Conservation (phyloP, 1,284 basidiomycete species). For the Ganoderma sinense region DNA sequence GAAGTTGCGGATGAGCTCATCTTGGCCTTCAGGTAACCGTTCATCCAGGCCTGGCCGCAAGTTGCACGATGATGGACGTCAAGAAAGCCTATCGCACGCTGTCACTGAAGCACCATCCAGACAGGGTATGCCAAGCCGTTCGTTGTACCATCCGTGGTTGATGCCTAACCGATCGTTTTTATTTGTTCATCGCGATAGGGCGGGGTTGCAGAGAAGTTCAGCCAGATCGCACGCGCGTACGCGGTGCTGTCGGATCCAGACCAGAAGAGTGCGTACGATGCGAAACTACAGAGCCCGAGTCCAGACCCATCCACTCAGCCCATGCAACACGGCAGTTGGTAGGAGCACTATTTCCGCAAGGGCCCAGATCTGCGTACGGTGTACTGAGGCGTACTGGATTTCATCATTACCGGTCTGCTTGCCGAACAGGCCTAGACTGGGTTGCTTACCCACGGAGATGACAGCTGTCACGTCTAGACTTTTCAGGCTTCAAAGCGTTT, state of each 20-base stretch:
- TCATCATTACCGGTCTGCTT: neutral
- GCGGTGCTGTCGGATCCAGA: conserved; percentile 13
- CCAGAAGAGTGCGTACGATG: conserved; percentile 10
- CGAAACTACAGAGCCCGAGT: neutral
- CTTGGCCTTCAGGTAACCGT: neutral
- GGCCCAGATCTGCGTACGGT: neutral
- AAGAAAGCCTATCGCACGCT: conserved; percentile 22
- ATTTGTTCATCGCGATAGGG: conserved; percentile 10
- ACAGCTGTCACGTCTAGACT: neutral
- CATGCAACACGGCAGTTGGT: neutral
- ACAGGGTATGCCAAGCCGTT: conserved; percentile 18
- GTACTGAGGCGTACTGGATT: neutral
- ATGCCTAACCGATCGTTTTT: neutral
- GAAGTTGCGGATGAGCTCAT: too few species aligned
- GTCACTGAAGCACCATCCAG: conserved; percentile 29
- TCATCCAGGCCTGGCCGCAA: conserved; percentile 9
- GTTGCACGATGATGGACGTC: conserved; percentile 19
- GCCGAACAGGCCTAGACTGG: neutral
- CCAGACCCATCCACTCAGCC: neutral
- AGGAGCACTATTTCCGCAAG: neutral
- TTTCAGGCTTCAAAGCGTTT: neutral
- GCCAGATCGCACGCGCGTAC: conserved; percentile 21
- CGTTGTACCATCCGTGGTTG: too few species aligned
- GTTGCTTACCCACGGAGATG: neutral
- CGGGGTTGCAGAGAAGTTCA: conserved; percentile 28